These are phyloP conservation scores for Lodderomyces oxycetoniae DNA, from an alignment of 1,139 yeast species.

Conservation along the genomic window DNA sequence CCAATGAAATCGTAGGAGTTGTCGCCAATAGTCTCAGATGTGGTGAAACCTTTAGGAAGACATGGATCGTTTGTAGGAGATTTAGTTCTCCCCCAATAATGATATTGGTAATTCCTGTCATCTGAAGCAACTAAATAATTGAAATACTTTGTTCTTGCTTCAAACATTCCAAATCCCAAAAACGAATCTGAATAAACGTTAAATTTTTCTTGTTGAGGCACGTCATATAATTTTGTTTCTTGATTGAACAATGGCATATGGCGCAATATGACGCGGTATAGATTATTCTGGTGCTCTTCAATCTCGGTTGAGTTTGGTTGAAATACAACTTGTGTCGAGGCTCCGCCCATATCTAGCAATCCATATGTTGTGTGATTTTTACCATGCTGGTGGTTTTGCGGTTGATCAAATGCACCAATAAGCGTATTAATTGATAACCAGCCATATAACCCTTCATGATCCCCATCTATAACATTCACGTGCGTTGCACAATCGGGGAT, in stretches of 20 bases:
- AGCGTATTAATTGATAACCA: conserved; percentile 77
- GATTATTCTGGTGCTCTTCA: conserved; percentile 48
- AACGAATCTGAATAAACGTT: conserved; percentile 67
- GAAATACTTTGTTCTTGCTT: conserved; percentile 54
- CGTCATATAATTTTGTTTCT: conserved; percentile 7
- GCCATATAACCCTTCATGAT: conserved; percentile 74
- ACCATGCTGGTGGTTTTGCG: conserved; percentile 46
- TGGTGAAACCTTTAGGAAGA: conserved; percentile 45
- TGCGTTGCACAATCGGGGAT: conserved; percentile 56
- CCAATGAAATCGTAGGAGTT: conserved; percentile 45
- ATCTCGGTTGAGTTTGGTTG: conserved; percentile 60
- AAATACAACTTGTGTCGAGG: conserved; percentile 79
- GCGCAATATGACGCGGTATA: conserved; percentile 49
- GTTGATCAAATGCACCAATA: conserved; percentile 52
- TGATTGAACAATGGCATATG: conserved; percentile 23
- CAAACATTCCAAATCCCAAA: conserved; percentile 72
- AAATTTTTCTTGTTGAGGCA: conserved; percentile 31
- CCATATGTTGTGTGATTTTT: conserved; percentile 62
- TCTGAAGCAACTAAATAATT: conserved; percentile 30
- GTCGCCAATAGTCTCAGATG: conserved; percentile 21
- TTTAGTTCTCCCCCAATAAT: conserved; percentile 16
- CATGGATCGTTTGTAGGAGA: conserved; percentile 56
- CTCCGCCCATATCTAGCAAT: conserved; percentile 83
- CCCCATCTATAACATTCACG: conserved; percentile 69
- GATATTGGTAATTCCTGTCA: conserved; percentile 14